These are phyloP conservation scores for Vitis cinerea DNA, from an alignment of 164 flowering plant species.

Conservation along the genomic window DNA sequence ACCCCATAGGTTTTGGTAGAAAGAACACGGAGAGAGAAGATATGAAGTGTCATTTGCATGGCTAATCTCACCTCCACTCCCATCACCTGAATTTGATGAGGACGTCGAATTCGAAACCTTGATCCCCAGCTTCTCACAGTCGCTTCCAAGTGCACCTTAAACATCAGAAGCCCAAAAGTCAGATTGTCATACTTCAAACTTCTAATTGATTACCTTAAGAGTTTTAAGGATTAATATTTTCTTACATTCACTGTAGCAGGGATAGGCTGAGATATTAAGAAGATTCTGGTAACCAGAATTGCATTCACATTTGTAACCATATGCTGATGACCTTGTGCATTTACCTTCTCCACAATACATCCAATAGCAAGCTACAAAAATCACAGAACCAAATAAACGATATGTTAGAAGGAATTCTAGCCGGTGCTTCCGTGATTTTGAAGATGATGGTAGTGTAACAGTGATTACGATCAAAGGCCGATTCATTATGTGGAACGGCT, in stretches of 20 bases:
- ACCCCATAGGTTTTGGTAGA: neutral
- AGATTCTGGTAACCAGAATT: slow-evolving; percentile 46
- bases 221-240: neutral
- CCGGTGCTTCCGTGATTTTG: neutral
- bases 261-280: slow-evolving; percentile 46
- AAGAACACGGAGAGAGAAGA: neutral
- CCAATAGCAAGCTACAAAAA: slow-evolving; percentile 61
- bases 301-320: slow-evolving; percentile 47
- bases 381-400: neutral
- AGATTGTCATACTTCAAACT: neutral
- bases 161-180: neutral
- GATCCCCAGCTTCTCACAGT: slow-evolving; percentile 47
- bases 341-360: slow-evolving; percentile 64
- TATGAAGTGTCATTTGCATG: neutral
- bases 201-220: neutral
- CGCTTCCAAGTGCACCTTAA: slow-evolving; percentile 48
- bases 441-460: neutral
- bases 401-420: neutral
- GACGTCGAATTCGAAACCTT: slow-evolving; percentile 22
- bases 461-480: slow-evolving; percentile 54
- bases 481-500: slow-evolving; percentile 28
- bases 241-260: slow-evolving; percentile 66
- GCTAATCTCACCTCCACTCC: slow-evolving; percentile 24
- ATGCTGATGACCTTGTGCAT: slow-evolving; percentile 27
- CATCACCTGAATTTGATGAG: neutral